These are phyloP conservation scores for Ailanthus altissimus DNA, from an alignment of 345 rosid genomes.

Conservation along the genomic window DNA sequence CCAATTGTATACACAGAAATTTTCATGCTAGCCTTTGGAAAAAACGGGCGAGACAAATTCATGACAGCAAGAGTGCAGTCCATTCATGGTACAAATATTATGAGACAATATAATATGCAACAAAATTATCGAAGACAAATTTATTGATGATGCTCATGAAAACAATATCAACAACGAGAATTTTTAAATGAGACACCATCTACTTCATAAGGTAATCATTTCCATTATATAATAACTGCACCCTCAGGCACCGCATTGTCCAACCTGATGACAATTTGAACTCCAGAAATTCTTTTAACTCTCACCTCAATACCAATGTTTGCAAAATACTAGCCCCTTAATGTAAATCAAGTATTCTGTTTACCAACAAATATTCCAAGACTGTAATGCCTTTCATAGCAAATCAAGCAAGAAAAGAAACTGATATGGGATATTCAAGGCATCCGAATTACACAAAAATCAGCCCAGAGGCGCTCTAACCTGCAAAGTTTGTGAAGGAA, in stretches of 20 bases:
- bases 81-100: not conserved
- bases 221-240: not conserved
- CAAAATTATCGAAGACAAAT: not conserved
- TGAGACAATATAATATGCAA: not conserved
- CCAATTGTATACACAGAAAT: conserved; percentile 29
- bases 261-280: not conserved
- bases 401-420: conserved; percentile 15
- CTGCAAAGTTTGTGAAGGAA: conserved; percentile 73
- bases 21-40: conserved; percentile 5
- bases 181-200: not conserved
- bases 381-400: not conserved
- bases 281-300: not conserved
- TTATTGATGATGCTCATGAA: not conserved
- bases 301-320: not conserved
- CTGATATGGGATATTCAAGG: conserved; percentile 1
- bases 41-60: not conserved
- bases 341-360: not conserved
- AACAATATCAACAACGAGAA: not conserved
- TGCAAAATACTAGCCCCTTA: not conserved
- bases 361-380: not conserved
- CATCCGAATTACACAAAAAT: conserved; percentile 14
- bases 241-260: not conserved
- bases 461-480: conserved; percentile 37
- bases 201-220: not conserved
- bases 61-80: not conserved